A percentile compares a stretch with the other conserved stretches of the same genome.
Conservation (phyloP, 1,284 basidiomycete species). For the Taiwanofungus camphoratus region DNA sequence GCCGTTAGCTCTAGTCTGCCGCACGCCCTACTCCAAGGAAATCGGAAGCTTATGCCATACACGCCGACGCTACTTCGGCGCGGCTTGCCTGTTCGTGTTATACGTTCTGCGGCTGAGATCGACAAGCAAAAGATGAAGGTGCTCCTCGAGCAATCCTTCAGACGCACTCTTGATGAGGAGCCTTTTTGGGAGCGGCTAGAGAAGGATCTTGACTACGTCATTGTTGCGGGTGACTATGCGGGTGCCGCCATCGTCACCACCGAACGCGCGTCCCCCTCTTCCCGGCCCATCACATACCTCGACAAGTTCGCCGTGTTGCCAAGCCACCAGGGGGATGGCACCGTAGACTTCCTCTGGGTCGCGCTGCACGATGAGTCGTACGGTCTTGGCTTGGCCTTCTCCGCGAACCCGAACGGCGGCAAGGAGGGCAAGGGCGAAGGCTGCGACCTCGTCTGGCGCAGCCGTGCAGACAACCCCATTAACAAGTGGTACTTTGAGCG, state of each 20-base stretch:
- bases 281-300: conserved; percentile 77
- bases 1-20: conserved; percentile 94
- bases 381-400: conserved; percentile 89
- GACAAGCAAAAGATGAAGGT: conserved; percentile 74
- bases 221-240: conserved; percentile 94
- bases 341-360: conserved; percentile 99
- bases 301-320: conserved; percentile 99
- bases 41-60: conserved; percentile 79
- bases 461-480: conserved; percentile 87
- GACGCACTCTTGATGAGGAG: conserved; percentile 65
- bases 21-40: conserved; percentile 83
- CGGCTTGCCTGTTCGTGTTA: conserved; percentile 82
- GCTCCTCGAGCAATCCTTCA: conserved; percentile 87
- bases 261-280: conserved; percentile 41
- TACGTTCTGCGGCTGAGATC: conserved; percentile 60
- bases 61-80: conserved; percentile 92
- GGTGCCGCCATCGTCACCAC: conserved; percentile 94
- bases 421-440: conserved; percentile 85
- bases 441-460: conserved; percentile 95
- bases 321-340: conserved; percentile 93
- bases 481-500: conserved; percentile 99
- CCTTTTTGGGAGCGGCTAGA: conserved; percentile 80
- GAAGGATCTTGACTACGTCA: conserved; percentile 82
- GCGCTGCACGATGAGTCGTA: conserved; percentile 98
- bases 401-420: conserved; percentile 93